Conservation (phyloP, 2,329 filamentous ascomycete genomes). For the Cyphellophora attinorum region DNA sequence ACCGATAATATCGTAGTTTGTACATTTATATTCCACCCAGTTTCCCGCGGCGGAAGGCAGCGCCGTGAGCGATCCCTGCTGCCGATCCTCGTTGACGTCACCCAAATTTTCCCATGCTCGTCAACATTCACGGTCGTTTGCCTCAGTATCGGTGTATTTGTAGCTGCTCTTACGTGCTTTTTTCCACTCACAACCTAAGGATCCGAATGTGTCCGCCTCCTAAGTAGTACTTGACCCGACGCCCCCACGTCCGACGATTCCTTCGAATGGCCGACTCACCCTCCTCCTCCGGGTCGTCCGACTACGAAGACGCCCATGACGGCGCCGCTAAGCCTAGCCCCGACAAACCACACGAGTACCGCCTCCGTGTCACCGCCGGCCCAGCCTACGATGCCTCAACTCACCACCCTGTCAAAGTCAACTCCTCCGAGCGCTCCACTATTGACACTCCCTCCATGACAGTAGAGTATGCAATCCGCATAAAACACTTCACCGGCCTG, state of each 20-base stretch:
- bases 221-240: too few relatives aligned
- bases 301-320: conserved; percentile 4
- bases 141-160: too few relatives aligned
- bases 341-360: conserved; percentile 42
- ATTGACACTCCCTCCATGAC: conserved; percentile 46
- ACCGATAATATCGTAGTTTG: too few relatives aligned
- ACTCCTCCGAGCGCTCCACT: conserved; percentile 51
- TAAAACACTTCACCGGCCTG: conserved; percentile 60
- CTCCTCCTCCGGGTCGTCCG: conserved; percentile 5
- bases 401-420: conserved; percentile 70
- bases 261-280: conserved; percentile 6
- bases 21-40: too few relatives aligned
- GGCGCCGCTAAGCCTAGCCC: conserved; percentile 1
- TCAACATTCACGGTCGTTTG: too few relatives aligned
- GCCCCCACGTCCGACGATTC: too few relatives aligned
- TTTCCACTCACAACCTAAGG: too few relatives aligned
- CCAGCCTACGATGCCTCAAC: conserved; percentile 61
- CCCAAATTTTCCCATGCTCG: too few relatives aligned
- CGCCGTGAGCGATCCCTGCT: too few relatives aligned
- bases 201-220: background rate
- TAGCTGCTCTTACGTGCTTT: too few relatives aligned
- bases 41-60: too few relatives aligned
- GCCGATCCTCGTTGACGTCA: too few relatives aligned
- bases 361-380: conserved; percentile 74
- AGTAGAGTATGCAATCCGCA: conserved; percentile 65